Conservation (phyloP, 345 rosid genomes). For the Heritiera littoralis region DNA sequence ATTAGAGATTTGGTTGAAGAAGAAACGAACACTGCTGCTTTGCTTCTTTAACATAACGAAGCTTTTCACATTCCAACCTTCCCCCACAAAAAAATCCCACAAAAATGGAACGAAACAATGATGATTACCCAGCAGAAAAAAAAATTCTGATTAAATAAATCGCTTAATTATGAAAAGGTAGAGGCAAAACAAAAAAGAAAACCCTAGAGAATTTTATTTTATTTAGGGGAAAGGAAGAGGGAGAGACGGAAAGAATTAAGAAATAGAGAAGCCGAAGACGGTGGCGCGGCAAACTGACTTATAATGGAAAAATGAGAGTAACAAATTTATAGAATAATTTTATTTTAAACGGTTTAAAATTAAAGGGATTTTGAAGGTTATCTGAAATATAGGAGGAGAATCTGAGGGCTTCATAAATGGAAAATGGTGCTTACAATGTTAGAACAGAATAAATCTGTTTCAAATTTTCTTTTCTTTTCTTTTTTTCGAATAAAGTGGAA, state of each 20-base stretch:
- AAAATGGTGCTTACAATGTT: background rate
- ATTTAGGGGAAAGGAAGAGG: background rate
- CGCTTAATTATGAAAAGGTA: background rate
- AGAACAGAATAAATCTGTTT: background rate
- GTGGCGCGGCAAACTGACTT: slow-evolving; percentile 1
- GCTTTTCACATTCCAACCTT: slow-evolving; percentile 39
- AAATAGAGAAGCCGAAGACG: no score
- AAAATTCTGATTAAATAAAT: background rate
- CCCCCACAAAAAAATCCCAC: background rate
- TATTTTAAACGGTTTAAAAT: background rate
- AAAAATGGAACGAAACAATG: background rate
- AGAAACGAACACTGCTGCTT: slow-evolving; percentile 22
- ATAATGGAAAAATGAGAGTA: background rate
- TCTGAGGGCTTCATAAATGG: background rate
- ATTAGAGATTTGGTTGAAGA: slow-evolving; percentile 33
- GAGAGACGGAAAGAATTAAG: background rate
- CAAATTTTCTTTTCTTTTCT: background rate
- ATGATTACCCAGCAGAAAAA: background rate
- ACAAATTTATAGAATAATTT: background rate
- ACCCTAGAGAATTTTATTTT: background rate
- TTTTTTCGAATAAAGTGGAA: background rate
- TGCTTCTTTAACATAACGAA: slow-evolving; percentile 55
- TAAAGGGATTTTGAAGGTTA: background rate
- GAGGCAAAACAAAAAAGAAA: background rate
- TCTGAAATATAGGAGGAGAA: slow-evolving; percentile 8